Evolutionary conservation across 2,329 filamentous ascomycete genomes (phyloP).

Genomic region (Cryphonectria radicalis): DNA sequence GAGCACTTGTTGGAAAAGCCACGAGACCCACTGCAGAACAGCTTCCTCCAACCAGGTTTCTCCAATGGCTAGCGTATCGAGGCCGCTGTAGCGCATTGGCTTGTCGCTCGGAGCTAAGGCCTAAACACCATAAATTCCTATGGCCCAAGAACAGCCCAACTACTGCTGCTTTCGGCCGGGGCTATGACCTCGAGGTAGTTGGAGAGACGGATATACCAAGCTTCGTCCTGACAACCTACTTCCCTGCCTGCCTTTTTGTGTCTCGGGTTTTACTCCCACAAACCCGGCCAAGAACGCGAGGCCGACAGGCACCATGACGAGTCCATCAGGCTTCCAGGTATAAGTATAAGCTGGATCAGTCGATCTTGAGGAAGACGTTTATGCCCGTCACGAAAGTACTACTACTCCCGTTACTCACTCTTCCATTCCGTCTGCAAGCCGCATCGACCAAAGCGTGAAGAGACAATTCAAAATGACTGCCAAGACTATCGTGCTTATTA

Average conservation of each 20-base stretch:
- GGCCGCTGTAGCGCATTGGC: neutral
- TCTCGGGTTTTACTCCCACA: neutral
- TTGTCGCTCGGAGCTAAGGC: neutral
- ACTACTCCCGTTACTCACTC: neutral
- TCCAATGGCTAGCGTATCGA: neutral
- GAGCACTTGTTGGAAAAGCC: no score
- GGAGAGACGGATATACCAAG: neutral
- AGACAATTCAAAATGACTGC: conserved; percentile 16
- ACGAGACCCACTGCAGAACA: neutral
- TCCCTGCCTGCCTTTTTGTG: neutral
- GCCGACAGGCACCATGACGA: neutral
- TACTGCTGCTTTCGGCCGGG: neutral
- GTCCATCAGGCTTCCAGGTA: neutral
- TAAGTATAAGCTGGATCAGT: neutral
- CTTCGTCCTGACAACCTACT: neutral
- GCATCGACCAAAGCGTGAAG: conserved; percentile 2
- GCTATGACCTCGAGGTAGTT: neutral
- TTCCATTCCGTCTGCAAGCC: neutral
- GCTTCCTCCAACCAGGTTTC: neutral
- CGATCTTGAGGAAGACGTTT: neutral
- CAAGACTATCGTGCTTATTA: conserved; percentile 39
- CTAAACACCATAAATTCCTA: neutral
- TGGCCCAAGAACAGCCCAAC: neutral
- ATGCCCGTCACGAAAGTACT: neutral
- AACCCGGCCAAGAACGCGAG: neutral